Evolutionary conservation across 306 rosid genomes (phyloP).

Genomic region (Lathyrus aphaca): DNA sequence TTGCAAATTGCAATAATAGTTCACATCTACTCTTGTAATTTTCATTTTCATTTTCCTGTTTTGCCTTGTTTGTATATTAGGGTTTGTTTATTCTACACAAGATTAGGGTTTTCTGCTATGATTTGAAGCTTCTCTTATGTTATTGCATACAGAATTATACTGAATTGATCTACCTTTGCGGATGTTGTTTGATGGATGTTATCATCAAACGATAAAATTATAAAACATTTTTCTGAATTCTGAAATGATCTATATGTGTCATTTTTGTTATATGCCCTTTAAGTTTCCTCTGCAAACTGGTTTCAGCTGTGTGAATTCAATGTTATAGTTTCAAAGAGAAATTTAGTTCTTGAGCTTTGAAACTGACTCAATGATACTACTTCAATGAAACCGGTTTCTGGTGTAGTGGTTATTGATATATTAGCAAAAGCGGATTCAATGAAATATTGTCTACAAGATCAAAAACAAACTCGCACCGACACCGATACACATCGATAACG

Average conservation of each 20-base stretch:
- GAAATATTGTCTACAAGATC: neutral
- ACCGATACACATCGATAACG: too few relatives aligned
- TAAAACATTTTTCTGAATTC: neutral
- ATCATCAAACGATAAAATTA: neutral
- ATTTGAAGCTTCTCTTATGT: neutral
- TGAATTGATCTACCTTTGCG: constrained; percentile 2
- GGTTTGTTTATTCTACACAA: constrained; percentile 12
- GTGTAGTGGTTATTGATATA: neutral
- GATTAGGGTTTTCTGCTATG: constrained; percentile 18
- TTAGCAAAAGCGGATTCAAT: neutral
- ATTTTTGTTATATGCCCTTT: neutral
- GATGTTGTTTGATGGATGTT: constrained; percentile 11
- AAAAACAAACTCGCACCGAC: too few relatives aligned
- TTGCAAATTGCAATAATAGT: neutral
- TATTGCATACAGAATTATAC: constrained; percentile 2
- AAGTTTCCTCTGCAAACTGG: constrained; percentile 3
- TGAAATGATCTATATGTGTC: neutral
- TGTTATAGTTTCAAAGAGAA: neutral
- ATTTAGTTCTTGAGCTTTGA: neutral
- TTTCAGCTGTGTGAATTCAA: neutral
- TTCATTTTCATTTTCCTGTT: neutral
- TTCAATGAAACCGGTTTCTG: too few relatives aligned
- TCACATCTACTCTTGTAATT: neutral
- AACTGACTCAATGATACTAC: too few relatives aligned
- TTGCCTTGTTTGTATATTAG: neutral